Evolutionary conservation across 345 rosid species (phyloP).

Genomic region (Melaleuca alternifolia): DNA sequence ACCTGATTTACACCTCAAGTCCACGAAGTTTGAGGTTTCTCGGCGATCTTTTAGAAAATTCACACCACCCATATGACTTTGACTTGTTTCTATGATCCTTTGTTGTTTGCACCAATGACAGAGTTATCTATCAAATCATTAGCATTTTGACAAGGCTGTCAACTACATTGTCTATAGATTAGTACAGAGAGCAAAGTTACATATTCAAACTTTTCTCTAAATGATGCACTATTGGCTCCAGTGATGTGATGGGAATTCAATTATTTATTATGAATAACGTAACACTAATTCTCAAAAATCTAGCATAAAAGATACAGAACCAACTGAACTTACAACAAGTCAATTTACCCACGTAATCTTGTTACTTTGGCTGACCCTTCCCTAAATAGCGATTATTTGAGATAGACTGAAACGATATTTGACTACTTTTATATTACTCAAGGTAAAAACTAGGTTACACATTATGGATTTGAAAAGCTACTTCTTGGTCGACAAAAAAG

Average conservation of each 20-base stretch:
- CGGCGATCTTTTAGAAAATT: not conserved
- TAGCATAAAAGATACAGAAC: not conserved
- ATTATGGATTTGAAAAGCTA: not conserved
- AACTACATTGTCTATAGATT: not conserved
- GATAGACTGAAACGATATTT: not conserved
- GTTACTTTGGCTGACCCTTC: not conserved
- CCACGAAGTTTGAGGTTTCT: not conserved
- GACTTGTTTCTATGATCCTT: not conserved
- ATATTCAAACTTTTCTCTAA: not conserved
- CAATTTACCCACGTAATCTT: not conserved
- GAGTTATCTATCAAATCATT: not conserved
- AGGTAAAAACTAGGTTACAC: too few species aligned
- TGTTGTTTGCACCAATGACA: not conserved
- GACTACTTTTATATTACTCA: too few species aligned
- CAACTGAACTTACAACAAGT: not conserved
- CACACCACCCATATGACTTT: not conserved
- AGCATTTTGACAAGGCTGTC: not conserved
- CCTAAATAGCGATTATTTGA: not conserved
- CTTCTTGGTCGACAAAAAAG: not conserved
- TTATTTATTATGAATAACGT: not conserved
- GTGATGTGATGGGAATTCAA: not conserved
- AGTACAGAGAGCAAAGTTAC: not conserved
- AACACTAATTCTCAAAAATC: not conserved
- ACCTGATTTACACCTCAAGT: not conserved
- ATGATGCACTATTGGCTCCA: not conserved